Percentiles rank a stretch among this genome's conserved stretches.
Conservation (phyloP, 768 basidiomycete species). For the Kwoniella bestiolae region DNA sequence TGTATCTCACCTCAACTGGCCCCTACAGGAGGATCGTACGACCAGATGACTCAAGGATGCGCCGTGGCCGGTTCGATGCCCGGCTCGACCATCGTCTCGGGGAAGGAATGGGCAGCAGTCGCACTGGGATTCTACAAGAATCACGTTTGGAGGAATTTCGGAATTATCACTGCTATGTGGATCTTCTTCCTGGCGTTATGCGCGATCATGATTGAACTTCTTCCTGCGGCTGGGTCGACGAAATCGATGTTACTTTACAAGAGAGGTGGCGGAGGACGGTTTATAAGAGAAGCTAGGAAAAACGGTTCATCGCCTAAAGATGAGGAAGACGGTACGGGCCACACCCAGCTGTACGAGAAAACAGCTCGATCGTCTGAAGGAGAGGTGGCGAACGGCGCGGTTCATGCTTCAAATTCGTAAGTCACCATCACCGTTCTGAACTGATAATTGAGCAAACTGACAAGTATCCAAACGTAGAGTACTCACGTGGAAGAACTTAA, state of each 20-base stretch:
- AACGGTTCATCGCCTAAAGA: slow-evolving; percentile 42
- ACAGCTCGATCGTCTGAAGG: slow-evolving; percentile 4
- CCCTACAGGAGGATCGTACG: slow-evolving; percentile 36
- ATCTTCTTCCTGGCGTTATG: slow-evolving; percentile 49
- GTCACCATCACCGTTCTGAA: no score
- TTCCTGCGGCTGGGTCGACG: slow-evolving; percentile 47
- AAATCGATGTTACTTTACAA: slow-evolving; percentile 45
- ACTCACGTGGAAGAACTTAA: slow-evolving; percentile 57
- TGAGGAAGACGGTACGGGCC: slow-evolving; percentile 34
- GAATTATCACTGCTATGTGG: slow-evolving; percentile 44
- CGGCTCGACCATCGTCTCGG: slow-evolving; percentile 34
- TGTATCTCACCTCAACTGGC: slow-evolving; percentile 41
- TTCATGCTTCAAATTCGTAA: slow-evolving; percentile 35
- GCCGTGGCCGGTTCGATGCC: slow-evolving; percentile 43
- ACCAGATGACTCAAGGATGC: slow-evolving; percentile 28
- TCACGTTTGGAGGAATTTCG: slow-evolving; percentile 57
- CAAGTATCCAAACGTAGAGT: slow-evolving; percentile 28
- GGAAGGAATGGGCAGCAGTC: slow-evolving; percentile 41
- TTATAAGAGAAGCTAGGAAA: slow-evolving; percentile 51
- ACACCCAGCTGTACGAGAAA: slow-evolving; percentile 37
- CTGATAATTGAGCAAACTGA: no score
- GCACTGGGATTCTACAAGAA: slow-evolving; percentile 41
- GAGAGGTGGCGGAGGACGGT: slow-evolving; percentile 45
- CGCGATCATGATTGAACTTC: slow-evolving; percentile 49
- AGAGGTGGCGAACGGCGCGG: slow-evolving; percentile 1